These are phyloP conservation scores for Populus davidiana DNA, from an alignment of 345 rosid genomes.

Conservation along the genomic window DNA sequence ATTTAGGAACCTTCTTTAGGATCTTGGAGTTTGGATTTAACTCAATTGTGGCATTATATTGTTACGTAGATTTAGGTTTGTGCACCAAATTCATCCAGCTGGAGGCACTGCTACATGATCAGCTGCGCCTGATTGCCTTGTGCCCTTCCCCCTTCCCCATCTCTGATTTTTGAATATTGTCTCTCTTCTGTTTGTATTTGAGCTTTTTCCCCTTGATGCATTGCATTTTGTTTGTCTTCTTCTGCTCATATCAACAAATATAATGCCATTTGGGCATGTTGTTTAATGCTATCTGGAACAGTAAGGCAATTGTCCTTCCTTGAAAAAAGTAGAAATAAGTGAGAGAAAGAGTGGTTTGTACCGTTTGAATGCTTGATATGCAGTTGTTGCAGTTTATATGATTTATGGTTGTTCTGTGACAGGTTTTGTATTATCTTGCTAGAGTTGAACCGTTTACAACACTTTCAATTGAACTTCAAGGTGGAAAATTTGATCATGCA, in stretches of 20 bases:
- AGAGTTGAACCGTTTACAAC: slow-evolving; percentile 97
- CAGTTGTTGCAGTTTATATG: slow-evolving; percentile 8
- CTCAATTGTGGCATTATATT: neutral
- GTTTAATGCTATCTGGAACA: neutral
- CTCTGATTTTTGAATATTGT: neutral
- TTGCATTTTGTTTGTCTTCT: neutral
- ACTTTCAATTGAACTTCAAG: slow-evolving; percentile 95
- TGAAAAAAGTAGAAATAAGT: too few species aligned
- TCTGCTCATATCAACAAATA: neutral
- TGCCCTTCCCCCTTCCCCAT: neutral
- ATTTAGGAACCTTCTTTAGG: too few species aligned
- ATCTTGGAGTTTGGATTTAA: neutral
- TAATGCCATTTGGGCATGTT: slow-evolving; percentile 6
- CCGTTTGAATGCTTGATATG: slow-evolving; percentile 3
- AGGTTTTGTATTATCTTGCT: slow-evolving; percentile 92
- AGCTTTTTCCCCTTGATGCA: neutral
- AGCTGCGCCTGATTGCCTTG: neutral
- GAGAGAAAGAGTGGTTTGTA: too few species aligned
- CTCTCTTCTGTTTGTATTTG: neutral
- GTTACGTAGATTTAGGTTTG: neutral
- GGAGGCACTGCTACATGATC: neutral
- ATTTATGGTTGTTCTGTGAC: slow-evolving; percentile 28
- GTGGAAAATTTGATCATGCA: slow-evolving; percentile 98
- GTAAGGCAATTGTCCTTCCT: too few species aligned
- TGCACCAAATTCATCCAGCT: neutral